Evolutionary conservation across 2,329 filamentous ascomycete genomes (phyloP).

Genomic region (Arthroderma sp.): DNA sequence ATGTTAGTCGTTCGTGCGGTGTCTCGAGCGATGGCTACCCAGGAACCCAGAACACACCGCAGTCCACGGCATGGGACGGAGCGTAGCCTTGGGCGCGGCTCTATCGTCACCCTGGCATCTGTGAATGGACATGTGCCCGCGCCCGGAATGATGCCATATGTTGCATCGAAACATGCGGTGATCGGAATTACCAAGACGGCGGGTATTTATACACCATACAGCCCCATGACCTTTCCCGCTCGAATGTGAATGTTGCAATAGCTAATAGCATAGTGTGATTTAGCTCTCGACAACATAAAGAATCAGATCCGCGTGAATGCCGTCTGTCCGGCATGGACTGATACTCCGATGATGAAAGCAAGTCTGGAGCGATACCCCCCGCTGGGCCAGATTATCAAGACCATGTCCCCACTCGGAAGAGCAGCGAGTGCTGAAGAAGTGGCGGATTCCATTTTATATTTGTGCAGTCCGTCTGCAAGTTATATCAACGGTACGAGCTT

Average conservation of each 20-base stretch:
- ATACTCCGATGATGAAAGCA: slow-evolving; percentile 19
- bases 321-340: slow-evolving; percentile 20
- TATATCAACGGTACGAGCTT: slow-evolving; percentile 17
- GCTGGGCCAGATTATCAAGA: slow-evolving; percentile 9
- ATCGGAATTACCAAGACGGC: slow-evolving; percentile 32
- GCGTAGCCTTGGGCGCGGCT: slow-evolving; percentile 15
- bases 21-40: slow-evolving; percentile 7
- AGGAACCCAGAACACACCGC: slow-evolving; percentile 20
- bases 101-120: slow-evolving; percentile 29
- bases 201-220: background rate
- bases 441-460: slow-evolving; percentile 18
- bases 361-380: slow-evolving; percentile 8
- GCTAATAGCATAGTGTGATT: background rate
- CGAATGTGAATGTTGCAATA: too few species aligned
- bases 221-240: too few species aligned
- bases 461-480: slow-evolving; percentile 18
- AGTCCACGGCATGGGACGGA: slow-evolving; percentile 17
- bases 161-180: slow-evolving; percentile 31
- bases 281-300: slow-evolving; percentile 17
- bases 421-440: slow-evolving; percentile 20
- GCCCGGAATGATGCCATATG: slow-evolving; percentile 26
- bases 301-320: slow-evolving; percentile 21
- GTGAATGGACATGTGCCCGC: slow-evolving; percentile 21
- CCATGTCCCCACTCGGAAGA: slow-evolving; percentile 11
- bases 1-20: slow-evolving; percentile 27